Percentiles rank a stretch among this genome's conserved stretches.
Conservation (phyloP, 495 filamentous ascomycete genomes). For the Clohesyomyces aquaticus region DNA sequence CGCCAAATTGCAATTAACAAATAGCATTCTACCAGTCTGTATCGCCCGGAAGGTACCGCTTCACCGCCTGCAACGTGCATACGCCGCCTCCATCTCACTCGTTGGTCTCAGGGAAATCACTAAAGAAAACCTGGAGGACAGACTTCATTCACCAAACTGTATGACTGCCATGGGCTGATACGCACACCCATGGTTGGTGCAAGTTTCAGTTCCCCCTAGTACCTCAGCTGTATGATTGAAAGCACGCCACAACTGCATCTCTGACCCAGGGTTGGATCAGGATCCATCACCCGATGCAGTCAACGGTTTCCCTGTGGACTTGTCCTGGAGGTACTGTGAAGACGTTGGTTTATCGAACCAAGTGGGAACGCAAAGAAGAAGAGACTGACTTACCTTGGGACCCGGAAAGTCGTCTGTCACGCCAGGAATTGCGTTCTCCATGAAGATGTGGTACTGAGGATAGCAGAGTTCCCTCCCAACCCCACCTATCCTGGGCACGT, state of each 20-base stretch:
- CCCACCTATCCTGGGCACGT: slow-evolving; percentile 35
- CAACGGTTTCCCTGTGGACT: slow-evolving; percentile 27
- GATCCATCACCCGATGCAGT: no score
- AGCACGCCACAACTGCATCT: no score
- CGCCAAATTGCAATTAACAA: slow-evolving; percentile 6
- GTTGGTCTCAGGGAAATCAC: background rate
- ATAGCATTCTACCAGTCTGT: background rate
- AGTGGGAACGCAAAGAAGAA: no score
- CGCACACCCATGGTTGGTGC: no score
- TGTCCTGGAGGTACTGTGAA: slow-evolving; percentile 28
- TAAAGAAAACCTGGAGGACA: background rate
- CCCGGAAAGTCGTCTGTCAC: slow-evolving; percentile 38
- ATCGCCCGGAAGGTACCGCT: background rate
- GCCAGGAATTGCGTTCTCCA: slow-evolving; percentile 39
- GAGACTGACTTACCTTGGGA: no score
- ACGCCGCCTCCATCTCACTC: background rate
- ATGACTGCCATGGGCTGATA: no score
- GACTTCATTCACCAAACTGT: no score
- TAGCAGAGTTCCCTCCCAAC: slow-evolving; percentile 29
- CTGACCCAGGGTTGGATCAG: no score
- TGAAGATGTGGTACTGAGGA: slow-evolving; percentile 34
- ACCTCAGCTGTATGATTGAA: no score
- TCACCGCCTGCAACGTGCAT: background rate
- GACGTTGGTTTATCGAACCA: no score
- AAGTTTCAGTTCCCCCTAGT: no score